Evolutionary conservation across 345 rosid species (phyloP).

Genomic region (Isatis tinctoria): DNA sequence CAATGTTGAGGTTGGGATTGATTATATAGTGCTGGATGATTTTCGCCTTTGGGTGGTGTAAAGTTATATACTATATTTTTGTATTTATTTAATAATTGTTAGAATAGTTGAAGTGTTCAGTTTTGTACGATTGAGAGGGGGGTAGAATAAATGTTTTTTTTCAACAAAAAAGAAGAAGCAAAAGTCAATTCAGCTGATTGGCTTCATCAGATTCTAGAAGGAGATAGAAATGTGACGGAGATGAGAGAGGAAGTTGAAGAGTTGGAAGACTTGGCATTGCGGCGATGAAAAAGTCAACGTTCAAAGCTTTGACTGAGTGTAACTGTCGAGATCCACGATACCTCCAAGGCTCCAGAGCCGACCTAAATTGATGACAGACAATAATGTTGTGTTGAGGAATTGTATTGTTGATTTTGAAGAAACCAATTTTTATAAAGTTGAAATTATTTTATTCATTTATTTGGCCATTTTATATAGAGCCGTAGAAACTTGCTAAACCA

Average conservation of each 20-base stretch:
- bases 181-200: conserved; percentile 4
- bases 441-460: neutral
- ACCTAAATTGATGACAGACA: neutral
- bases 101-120: conserved; percentile 21
- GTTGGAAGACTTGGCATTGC: neutral
- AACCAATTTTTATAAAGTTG: neutral
- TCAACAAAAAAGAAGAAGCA: neutral
- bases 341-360: neutral
- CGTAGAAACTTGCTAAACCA: too few species aligned
- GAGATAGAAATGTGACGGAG: neutral
- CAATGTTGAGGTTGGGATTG: neutral
- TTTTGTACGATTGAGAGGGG: conserved; percentile 3
- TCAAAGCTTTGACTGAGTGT: conserved; percentile 19
- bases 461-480: neutral
- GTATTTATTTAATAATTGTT: neutral
- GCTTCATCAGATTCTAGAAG: neutral
- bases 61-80: neutral
- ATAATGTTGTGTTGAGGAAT: neutral
- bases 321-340: neutral
- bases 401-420: neutral
- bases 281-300: conserved; percentile 4
- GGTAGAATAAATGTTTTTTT: neutral
- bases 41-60: neutral
- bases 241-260: neutral
- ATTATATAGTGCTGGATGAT: conserved; percentile 1